Conservation (phyloP, 2,329 filamentous ascomycete species). For the Penicillium freii region DNA sequence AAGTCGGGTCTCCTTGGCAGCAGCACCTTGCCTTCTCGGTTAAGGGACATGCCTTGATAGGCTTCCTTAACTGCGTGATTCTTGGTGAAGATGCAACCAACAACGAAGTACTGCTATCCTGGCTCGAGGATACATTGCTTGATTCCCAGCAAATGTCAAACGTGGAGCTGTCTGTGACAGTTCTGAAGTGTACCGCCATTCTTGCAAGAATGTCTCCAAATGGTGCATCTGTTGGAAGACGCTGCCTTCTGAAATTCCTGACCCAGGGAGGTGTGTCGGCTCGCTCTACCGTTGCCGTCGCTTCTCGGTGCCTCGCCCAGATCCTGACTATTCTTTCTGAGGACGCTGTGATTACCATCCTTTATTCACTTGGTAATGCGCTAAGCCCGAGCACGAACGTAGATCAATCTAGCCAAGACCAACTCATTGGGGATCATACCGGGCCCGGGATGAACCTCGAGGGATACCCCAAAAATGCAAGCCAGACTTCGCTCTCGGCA, state of each 20-base stretch:
- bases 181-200: slow-evolving; percentile 78
- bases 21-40: slow-evolving; percentile 82
- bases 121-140: slow-evolving; percentile 79
- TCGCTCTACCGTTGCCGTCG: slow-evolving; percentile 67
- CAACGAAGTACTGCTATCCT: slow-evolving; percentile 71
- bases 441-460: slow-evolving; percentile 49
- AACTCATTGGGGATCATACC: slow-evolving; percentile 38
- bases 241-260: slow-evolving; percentile 79
- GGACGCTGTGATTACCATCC: slow-evolving; percentile 88
- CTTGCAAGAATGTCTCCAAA: slow-evolving; percentile 71
- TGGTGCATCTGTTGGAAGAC: slow-evolving; percentile 72
- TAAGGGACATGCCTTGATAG: slow-evolving; percentile 76
- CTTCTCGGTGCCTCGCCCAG: slow-evolving; percentile 79
- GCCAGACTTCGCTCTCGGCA: slow-evolving; percentile 68
- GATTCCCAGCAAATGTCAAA: slow-evolving; percentile 82
- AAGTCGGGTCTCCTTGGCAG: slow-evolving; percentile 80
- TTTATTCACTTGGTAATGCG: slow-evolving; percentile 96
- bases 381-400: slow-evolving; percentile 67
- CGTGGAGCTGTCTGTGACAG: slow-evolving; percentile 69
- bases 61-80: slow-evolving; percentile 80
- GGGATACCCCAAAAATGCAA: slow-evolving; percentile 38
- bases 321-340: slow-evolving; percentile 80
- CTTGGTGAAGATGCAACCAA: slow-evolving; percentile 80
- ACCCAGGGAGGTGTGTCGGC: slow-evolving; percentile 72
- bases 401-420: slow-evolving; percentile 45